Evolutionary conservation across 2,329 filamentous ascomycete genomes (phyloP).

Genomic region (Penicillium janthinellum): DNA sequence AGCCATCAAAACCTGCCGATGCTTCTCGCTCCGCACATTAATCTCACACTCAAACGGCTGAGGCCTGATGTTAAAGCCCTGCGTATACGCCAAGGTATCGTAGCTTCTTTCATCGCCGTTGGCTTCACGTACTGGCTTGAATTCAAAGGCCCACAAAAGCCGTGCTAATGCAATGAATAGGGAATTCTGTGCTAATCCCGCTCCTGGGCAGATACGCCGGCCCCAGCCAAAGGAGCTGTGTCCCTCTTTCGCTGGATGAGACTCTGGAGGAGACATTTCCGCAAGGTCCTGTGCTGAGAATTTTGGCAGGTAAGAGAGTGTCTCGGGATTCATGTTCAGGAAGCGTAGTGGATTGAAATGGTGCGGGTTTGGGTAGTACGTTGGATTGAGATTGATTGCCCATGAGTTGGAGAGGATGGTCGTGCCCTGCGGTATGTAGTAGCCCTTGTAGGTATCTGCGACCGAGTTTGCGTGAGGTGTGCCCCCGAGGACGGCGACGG

Average conservation of each 20-base stretch:
- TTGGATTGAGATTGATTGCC: slow-evolving; percentile 26
- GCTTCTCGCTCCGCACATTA: slow-evolving; percentile 11
- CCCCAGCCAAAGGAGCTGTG: slow-evolving; percentile 55
- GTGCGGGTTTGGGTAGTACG: slow-evolving; percentile 23
- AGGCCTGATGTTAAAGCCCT: slow-evolving; percentile 25
- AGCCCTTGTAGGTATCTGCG: slow-evolving; percentile 49
- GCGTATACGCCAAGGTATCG: slow-evolving; percentile 23
- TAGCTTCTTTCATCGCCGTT: slow-evolving; percentile 22
- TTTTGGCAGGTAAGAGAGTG: slow-evolving; percentile 7
- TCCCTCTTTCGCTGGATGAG: slow-evolving; percentile 33
- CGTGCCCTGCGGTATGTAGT: slow-evolving; percentile 50
- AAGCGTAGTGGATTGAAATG: slow-evolving; percentile 25
- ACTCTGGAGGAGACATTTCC: not conserved
- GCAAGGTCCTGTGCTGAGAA: slow-evolving; percentile 11
- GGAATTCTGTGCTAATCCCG: slow-evolving; percentile 56
- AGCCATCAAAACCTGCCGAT: slow-evolving; percentile 6
- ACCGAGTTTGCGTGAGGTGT: slow-evolving; percentile 50
- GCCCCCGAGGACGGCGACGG: slow-evolving; percentile 44
- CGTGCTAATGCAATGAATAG: slow-evolving; percentile 40
- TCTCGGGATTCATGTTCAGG: slow-evolving; percentile 6
- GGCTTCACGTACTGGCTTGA: slow-evolving; percentile 13
- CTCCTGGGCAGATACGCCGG: slow-evolving; percentile 52
- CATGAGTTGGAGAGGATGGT: slow-evolving; percentile 36
- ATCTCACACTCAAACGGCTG: slow-evolving; percentile 20
- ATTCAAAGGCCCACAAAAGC: slow-evolving; percentile 21